Percentiles rank a stretch among this genome's conserved stretches.
These are phyloP conservation scores for Acanthamoeba castellanii DNA, from an alignment of 208 protist species.

Conservation along the genomic window DNA sequence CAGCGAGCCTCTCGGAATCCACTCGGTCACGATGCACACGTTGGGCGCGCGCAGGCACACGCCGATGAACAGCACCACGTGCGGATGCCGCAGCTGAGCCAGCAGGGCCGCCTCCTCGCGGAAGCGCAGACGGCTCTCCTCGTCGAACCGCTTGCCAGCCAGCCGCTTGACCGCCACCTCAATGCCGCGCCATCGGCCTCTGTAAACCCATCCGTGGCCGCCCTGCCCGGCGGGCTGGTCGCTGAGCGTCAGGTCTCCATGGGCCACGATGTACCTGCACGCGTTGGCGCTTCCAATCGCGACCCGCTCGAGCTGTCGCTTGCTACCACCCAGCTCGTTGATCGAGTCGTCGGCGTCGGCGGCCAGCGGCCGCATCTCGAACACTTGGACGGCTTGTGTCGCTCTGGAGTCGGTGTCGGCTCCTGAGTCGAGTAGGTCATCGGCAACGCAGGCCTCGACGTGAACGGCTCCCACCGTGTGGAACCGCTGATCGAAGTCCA, in stretches of 20 bases:
- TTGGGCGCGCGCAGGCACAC: constrained; percentile 42
- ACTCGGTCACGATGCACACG: constrained; percentile 65
- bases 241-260: constrained; percentile 78
- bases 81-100: constrained; percentile 54
- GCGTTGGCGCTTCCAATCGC: background rate
- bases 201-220: constrained; percentile 82
- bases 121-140: background rate
- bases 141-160: background rate
- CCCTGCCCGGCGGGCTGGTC: constrained; percentile 80
- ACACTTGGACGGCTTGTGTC: background rate
- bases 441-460: constrained; percentile 77
- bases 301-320: background rate
- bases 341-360: background rate
- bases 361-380: background rate
- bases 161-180: constrained; percentile 82
- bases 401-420: background rate
- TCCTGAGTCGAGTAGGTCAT: constrained; percentile 80
- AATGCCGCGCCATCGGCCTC: constrained; percentile 77
- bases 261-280: constrained; percentile 7
- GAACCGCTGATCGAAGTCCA: background rate
- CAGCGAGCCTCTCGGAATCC: constrained; percentile 45
- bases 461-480: background rate
- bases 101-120: constrained; percentile 15
- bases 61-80: constrained; percentile 70
- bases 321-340: background rate